Evolutionary conservation across 2,329 filamentous ascomycete genomes (phyloP), one percentile per base, ranked within the genome.

Genomic region (Camillea tinctor): DNA sequence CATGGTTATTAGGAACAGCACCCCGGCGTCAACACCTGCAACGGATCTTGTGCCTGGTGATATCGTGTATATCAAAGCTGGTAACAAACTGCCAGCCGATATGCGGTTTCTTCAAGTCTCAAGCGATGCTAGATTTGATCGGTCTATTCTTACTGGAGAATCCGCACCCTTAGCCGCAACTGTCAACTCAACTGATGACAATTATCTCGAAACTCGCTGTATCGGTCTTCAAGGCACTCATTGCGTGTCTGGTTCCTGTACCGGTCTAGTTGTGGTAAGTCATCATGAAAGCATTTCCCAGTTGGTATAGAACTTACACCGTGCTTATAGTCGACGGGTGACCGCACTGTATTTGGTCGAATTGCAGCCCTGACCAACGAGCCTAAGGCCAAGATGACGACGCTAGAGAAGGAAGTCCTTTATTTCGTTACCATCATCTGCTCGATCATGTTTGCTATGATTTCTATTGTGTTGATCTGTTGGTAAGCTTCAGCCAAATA

Each of bases 171-270:
- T 92, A 5, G 75, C 83, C 3, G 89, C 83, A 1, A 83, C 85
- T 0, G 80, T 89, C 15, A 81, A 90, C n/a, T 84, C 81, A 0
- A 88, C 86, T 0, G 88, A 92, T 68, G 78, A 82, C 48, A 92
- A 92, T 72, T 92, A 91, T 68, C 84, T 93, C 26, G 90, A 93
- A 71, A 93, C 89, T 3, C 84, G 85, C 56, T 89, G 87, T 67
- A 91, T 93, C 56, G 90, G 89, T 21, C 80, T 93, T 9, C 89
- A 92, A 70, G 90, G 91, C n/a, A 92, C 90, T 0, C 89, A 93
- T 68, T 92, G 89, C 66, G 85, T 90, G 3, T 87, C 86, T 6
- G 90, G 90, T 2, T 86, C 79, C 21, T 87, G 84, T 55, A 78
- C 82, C 15, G 90, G 88, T 19, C 75, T 93, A 9, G 88, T 91